Conservation (phyloP, 495 filamentous ascomycete genomes). For the Penicillium canescens region DNA sequence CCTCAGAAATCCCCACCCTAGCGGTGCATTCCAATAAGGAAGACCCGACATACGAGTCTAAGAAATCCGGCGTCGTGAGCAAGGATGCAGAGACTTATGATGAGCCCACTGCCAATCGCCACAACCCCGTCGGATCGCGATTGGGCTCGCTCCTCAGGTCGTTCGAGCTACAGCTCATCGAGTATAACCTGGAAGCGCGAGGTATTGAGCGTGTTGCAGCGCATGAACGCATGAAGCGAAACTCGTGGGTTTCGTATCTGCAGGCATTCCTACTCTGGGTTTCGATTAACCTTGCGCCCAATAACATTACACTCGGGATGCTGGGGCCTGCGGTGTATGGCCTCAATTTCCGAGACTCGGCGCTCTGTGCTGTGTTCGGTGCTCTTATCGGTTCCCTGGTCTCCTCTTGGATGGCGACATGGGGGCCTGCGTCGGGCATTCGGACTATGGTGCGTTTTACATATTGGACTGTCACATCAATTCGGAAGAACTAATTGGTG, state of each 20-base stretch:
- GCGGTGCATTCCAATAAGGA: constrained; percentile 28
- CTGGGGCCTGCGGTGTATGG: constrained; percentile 69
- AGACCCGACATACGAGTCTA: constrained; percentile 7
- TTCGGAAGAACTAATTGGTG: constrained; percentile 8
- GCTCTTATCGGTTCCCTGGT: constrained; percentile 56
- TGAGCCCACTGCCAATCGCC: constrained; percentile 7
- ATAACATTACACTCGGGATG: constrained; percentile 75
- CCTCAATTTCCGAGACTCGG: constrained; percentile 66
- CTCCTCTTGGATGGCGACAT: constrained; percentile 70
- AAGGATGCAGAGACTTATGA: constrained; percentile 22
- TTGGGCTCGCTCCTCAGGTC: constrained; percentile 33
- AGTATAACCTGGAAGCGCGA: constrained; percentile 65
- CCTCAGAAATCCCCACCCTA: constrained; percentile 32
- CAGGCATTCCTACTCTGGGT: constrained; percentile 73
- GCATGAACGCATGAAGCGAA: constrained; percentile 53
- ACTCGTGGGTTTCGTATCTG: constrained; percentile 58
- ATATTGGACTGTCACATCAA: background rate
- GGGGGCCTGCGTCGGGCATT: constrained; percentile 70
- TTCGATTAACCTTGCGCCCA: constrained; percentile 72
- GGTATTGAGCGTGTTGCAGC: constrained; percentile 72
- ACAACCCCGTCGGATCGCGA: constrained; percentile 26
- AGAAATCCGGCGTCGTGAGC: constrained; percentile 7
- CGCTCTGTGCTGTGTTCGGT: constrained; percentile 67
- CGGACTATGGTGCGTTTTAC: constrained; percentile 57
- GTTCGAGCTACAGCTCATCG: constrained; percentile 46